Conservation (phyloP, 495 filamentous ascomycete species). For the Penicillium silybi region DNA sequence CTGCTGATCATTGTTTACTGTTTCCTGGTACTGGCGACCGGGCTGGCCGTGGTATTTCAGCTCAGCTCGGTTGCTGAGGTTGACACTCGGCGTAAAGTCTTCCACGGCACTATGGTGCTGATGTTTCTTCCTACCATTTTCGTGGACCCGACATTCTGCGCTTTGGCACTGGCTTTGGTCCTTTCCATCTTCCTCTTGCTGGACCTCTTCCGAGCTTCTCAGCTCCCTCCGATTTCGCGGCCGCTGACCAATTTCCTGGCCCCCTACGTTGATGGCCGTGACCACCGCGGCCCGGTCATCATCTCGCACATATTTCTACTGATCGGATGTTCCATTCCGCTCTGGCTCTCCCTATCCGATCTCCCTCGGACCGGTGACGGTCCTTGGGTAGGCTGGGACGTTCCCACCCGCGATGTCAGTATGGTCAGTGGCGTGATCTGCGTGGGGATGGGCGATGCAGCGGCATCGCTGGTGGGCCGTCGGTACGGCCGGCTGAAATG, state of each 20-base stretch:
- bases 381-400: constrained; percentile 67
- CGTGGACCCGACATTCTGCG: constrained; percentile 78
- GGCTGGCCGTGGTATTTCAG: constrained; percentile 67
- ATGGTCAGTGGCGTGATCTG: constrained; percentile 91
- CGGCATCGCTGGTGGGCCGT: constrained; percentile 88
- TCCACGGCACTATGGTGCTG: constrained; percentile 95
- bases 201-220: constrained; percentile 83
- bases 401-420: constrained; percentile 64
- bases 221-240: constrained; percentile 81
- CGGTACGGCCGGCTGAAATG: constrained; percentile 84
- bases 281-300: constrained; percentile 89
- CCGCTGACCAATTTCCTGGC: constrained; percentile 81
- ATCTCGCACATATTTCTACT: constrained; percentile 94
- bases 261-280: constrained; percentile 91
- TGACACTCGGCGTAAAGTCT: constrained; percentile 96
- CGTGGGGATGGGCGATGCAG: constrained; percentile 93
- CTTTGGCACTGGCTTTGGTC: constrained; percentile 69
- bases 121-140: constrained; percentile 88
- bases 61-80: constrained; percentile 74
- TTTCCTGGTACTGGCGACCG: constrained; percentile 59
- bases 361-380: constrained; percentile 49
- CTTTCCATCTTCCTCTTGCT: constrained; percentile 81
- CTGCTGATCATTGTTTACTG: constrained; percentile 74
- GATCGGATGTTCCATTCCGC: constrained; percentile 90
- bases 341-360: constrained; percentile 83